Evolutionary conservation across 768 basidiomycete species (phyloP).

Genomic region (Russula sp.): DNA sequence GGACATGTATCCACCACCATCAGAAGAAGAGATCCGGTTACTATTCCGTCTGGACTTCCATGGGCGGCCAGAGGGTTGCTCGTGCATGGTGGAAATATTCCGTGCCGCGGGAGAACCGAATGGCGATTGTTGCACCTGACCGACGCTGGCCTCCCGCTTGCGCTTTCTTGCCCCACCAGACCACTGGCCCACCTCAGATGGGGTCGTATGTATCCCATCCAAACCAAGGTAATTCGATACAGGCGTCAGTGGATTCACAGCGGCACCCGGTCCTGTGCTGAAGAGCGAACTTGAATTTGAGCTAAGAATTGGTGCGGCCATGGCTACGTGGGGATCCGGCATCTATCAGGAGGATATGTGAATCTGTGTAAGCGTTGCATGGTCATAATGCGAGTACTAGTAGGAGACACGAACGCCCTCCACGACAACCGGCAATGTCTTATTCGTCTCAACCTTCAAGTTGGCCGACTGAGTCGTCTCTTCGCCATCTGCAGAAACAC

Average conservation of each 20-base stretch:
- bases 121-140: not conserved
- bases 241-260: constrained; percentile 19
- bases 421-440: constrained; percentile 20
- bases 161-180: constrained; percentile 14
- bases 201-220: constrained; percentile 1
- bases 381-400: not conserved
- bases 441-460: constrained; percentile 21
- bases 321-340: not conserved
- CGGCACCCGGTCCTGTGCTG: not conserved
- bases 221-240: constrained; percentile 9
- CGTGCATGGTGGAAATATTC: not conserved
- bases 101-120: constrained; percentile 1
- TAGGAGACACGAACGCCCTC: constrained; percentile 21
- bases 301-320: not conserved
- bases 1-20: constrained; percentile 14
- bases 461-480: constrained; percentile 25
- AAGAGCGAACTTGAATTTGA: not conserved
- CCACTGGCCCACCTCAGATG: constrained; percentile 3
- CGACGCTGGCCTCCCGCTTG: constrained; percentile 15
- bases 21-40: constrained; percentile 2
- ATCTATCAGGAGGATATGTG: constrained; percentile 3
- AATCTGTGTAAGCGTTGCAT: constrained; percentile 3
- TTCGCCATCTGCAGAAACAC: constrained; percentile 24
- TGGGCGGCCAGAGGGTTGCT: not conserved
- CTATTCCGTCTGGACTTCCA: constrained; percentile 16